Percentiles rank a stretch among this genome's conserved stretches.
Evolutionary conservation across 2,329 filamentous ascomycete species (phyloP).

Genomic region (Hypoxylon sp.): DNA sequence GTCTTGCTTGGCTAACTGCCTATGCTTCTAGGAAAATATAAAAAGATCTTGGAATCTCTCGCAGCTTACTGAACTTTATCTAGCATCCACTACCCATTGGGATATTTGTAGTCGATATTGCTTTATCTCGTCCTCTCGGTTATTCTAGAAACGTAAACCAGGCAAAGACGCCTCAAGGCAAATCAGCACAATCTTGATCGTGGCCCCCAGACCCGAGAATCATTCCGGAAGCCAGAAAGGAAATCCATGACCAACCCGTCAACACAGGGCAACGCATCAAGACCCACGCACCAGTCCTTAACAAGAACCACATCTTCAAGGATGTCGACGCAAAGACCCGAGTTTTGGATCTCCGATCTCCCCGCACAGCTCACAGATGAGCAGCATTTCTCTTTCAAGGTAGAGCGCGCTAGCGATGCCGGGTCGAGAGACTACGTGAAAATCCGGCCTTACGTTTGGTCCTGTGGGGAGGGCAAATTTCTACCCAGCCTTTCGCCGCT

Average conservation of each 20-base stretch:
- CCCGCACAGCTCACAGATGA: background rate
- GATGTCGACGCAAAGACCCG: background rate
- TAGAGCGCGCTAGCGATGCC: background rate
- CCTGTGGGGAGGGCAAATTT: background rate
- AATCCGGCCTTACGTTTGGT: background rate
- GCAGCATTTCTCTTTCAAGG: background rate
- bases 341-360: constrained; percentile 16
- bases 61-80: background rate
- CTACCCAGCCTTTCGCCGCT: too few relatives aligned
- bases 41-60: background rate
- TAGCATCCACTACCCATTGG: background rate
- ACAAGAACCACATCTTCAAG: background rate
- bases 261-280: background rate
- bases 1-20: background rate
- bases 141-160: background rate
- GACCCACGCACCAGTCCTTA: background rate
- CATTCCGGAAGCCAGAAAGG: background rate
- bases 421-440: background rate
- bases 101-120: background rate
- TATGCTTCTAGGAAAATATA: background rate
- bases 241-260: background rate
- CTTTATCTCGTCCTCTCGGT: background rate
- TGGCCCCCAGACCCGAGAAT: background rate
- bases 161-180: background rate
- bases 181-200: background rate